A percentile compares a stretch with the other conserved stretches of the same genome.
Conservation (phyloP, 2,329 filamentous ascomycete genomes). For the Penicillium sp. region DNA sequence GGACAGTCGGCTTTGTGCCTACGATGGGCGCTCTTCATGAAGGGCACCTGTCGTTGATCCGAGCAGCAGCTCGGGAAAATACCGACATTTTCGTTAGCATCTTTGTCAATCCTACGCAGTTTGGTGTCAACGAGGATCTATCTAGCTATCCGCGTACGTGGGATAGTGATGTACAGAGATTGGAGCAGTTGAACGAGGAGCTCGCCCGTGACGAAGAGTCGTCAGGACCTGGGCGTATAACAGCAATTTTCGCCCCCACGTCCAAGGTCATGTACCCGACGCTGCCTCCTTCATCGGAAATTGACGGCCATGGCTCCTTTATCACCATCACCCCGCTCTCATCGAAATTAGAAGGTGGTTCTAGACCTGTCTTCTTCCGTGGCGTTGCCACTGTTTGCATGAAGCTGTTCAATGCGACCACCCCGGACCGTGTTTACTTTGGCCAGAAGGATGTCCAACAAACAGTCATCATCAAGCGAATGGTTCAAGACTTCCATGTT, state of each 20-base stretch:
- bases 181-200: conserved; percentile 64
- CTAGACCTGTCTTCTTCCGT: conserved; percentile 88
- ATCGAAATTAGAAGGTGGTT: conserved; percentile 73
- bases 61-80: conserved; percentile 75
- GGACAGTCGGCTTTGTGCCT: conserved; percentile 79
- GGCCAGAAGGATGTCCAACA: conserved; percentile 98
- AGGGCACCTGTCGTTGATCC: conserved; percentile 81
- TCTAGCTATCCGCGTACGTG: conserved; percentile 85
- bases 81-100: conserved; percentile 84
- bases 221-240: conserved; percentile 56
- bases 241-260: conserved; percentile 78
- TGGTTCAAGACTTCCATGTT: conserved; percentile 83
- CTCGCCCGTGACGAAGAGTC: conserved; percentile 54
- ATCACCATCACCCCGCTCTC: conserved; percentile 83
- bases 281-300: conserved; percentile 64
- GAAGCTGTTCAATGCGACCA: conserved; percentile 81
- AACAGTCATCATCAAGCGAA: conserved; percentile 76
- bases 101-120: conserved; percentile 96
- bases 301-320: conserved; percentile 77
- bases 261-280: conserved; percentile 83
- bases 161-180: conserved; percentile 64
- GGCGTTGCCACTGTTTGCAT: conserved; percentile 95
- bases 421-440: conserved; percentile 78
- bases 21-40: conserved; percentile 97
- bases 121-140: conserved; percentile 82